Conservation (phyloP, 257 asterid species). For the Asclepias syriaca region DNA sequence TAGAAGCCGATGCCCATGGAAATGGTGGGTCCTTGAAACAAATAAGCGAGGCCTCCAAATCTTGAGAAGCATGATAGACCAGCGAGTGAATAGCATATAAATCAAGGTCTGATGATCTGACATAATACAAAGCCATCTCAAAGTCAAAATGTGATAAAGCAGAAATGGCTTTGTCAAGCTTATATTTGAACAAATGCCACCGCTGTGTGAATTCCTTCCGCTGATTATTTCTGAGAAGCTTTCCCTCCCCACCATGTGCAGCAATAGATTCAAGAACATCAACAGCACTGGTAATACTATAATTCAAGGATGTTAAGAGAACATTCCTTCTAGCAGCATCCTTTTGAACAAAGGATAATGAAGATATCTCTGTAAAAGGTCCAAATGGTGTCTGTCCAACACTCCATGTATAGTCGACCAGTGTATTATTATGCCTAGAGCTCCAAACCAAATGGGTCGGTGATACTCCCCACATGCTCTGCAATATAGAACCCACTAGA, state of each 20-base stretch:
- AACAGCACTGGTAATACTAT: constrained; percentile 59
- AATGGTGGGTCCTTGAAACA: constrained; percentile 95
- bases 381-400: constrained; percentile 94
- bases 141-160: constrained; percentile 82
- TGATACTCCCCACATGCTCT: constrained; percentile 96
- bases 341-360: constrained; percentile 84
- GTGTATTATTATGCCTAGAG: constrained; percentile 69
- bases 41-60: constrained; percentile 69
- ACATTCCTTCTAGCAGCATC: constrained; percentile 94
- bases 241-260: constrained; percentile 83
- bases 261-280: constrained; percentile 68
- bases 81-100: constrained; percentile 70
- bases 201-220: constrained; percentile 62
- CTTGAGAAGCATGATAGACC: constrained; percentile 75
- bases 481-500: constrained; percentile 82
- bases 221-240: constrained; percentile 50
- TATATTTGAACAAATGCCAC: constrained; percentile 85
- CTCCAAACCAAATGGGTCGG: constrained; percentile 92
- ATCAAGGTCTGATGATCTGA: constrained; percentile 85
- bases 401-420: constrained; percentile 92
- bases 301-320: constrained; percentile 64
- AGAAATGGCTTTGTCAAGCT: constrained; percentile 75
- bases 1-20: constrained; percentile 60
- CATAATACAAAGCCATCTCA: constrained; percentile 68
- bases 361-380: constrained; percentile 76